These are phyloP conservation scores for Aurifilum marmelostoma DNA, from an alignment of 2,329 filamentous ascomycete species.

Conservation along the genomic window DNA sequence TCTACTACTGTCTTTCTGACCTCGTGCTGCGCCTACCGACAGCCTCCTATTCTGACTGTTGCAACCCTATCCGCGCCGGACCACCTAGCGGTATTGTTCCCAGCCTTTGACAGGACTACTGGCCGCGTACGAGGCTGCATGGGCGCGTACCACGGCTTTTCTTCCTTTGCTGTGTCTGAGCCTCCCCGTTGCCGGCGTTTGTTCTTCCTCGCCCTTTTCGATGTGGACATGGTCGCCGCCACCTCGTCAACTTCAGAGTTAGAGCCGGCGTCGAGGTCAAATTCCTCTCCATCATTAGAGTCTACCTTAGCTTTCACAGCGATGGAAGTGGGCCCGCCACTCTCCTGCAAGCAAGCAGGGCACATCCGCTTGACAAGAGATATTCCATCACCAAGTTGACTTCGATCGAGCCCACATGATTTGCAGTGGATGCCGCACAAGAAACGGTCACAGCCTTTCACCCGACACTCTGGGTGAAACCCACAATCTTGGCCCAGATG, in stretches of 20 bases:
- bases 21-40: not conserved
- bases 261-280: no score
- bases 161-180: slow-evolving; percentile 25
- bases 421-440: slow-evolving; percentile 42
- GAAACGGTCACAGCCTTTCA: slow-evolving; percentile 38
- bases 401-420: slow-evolving; percentile 36
- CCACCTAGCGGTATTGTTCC: slow-evolving; percentile 19
- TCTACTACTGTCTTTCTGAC: not conserved
- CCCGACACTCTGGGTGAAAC: slow-evolving; percentile 44
- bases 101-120: slow-evolving; percentile 19
- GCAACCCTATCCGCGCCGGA: not conserved
- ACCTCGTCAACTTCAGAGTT: not conserved
- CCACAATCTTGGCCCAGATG: slow-evolving; percentile 45
- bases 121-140: slow-evolving; percentile 19
- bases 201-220: slow-evolving; percentile 5
- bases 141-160: slow-evolving; percentile 23
- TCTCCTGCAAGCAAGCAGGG: slow-evolving; percentile 33
- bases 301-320: not conserved
- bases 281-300: not conserved
- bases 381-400: slow-evolving; percentile 27
- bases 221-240: not conserved
- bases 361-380: slow-evolving; percentile 39
- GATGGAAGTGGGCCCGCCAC: no score
- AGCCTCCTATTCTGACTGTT: slow-evolving; percentile 5
- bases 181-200: not conserved